Evolutionary conservation across 306 rosid species (phyloP).

Genomic region (Begonia fuchsioides): DNA sequence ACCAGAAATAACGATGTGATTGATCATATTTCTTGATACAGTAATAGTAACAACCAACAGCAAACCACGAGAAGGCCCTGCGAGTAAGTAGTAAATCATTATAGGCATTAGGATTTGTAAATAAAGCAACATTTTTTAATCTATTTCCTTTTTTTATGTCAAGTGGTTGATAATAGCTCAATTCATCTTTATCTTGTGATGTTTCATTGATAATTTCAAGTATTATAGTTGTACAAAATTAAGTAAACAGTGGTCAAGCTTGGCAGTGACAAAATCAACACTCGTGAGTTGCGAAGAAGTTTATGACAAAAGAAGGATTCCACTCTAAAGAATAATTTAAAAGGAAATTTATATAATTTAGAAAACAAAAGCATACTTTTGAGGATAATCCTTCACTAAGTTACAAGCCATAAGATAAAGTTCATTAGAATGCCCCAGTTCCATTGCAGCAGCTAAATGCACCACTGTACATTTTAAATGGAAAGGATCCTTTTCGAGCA

Average conservation of each 20-base stretch:
- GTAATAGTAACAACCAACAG: constrained; percentile 95
- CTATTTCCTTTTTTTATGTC: no score
- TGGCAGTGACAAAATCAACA: no score
- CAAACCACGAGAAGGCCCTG: constrained; percentile 97
- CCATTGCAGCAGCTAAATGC: constrained; percentile 95
- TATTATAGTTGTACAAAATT: no score
- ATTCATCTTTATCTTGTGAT: no score
- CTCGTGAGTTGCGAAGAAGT: no score
- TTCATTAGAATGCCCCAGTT: constrained; percentile 94
- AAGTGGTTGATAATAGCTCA: no score
- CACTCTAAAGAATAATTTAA: not conserved
- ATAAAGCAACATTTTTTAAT: no score
- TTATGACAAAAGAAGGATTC: no score
- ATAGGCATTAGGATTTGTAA: no score
- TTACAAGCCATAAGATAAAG: constrained; percentile 94
- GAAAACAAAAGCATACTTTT: constrained; percentile 45
- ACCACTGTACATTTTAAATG: constrained; percentile 81
- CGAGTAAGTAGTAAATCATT: not conserved
- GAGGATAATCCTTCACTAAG: constrained; percentile 95
- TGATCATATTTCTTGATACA: constrained; percentile 88
- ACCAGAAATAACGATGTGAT: constrained; percentile 90
- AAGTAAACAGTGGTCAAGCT: no score
- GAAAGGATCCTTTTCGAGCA: constrained; percentile 93
- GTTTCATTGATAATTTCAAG: no score
- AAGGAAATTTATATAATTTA: not conserved